A percentile compares a stretch with the other conserved stretches of the same genome.
Evolutionary conservation across 257 asterid genomes (phyloP).

Genomic region (Lithospermum erythrorhizon): DNA sequence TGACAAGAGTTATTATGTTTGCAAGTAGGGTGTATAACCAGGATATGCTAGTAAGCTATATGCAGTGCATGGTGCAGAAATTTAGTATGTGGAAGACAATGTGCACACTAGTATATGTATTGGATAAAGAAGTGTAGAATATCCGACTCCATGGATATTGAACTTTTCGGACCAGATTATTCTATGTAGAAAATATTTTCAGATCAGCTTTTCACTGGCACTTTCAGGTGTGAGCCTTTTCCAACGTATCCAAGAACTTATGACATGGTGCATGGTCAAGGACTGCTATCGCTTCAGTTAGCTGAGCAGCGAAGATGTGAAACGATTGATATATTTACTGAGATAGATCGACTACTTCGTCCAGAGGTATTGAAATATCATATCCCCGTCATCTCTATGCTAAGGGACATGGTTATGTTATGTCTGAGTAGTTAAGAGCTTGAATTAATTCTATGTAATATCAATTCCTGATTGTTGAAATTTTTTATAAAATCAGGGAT

Average conservation of each 20-base stretch:
- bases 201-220: slow-evolving; percentile 4
- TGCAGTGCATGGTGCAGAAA: too few relatives aligned
- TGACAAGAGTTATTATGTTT: too few relatives aligned
- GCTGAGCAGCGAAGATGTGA: slow-evolving; percentile 2
- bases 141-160: background rate
- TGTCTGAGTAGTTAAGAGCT: too few relatives aligned
- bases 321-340: slow-evolving; percentile 1
- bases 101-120: too few relatives aligned
- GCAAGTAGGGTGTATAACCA: too few relatives aligned
- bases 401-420: background rate
- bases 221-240: slow-evolving; percentile 37
- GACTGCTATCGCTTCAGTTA: slow-evolving; percentile 1
- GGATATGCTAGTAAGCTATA: too few relatives aligned
- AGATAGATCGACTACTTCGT: slow-evolving; percentile 3
- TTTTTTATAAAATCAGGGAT: too few relatives aligned
- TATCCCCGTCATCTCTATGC: background rate
- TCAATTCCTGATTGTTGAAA: too few relatives aligned
- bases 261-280: slow-evolving; percentile 4
- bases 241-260: slow-evolving; percentile 2
- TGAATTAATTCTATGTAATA: too few relatives aligned
- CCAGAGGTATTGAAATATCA: background rate
- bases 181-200: background rate
- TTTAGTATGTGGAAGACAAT: too few relatives aligned
- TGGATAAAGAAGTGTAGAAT: too few relatives aligned
- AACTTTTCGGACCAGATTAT: background rate